phyloP scores from a whole-genome alignment of 2,329 filamentous ascomycete genomes.

The Ophiostoma himal-ulmi region DNA sequence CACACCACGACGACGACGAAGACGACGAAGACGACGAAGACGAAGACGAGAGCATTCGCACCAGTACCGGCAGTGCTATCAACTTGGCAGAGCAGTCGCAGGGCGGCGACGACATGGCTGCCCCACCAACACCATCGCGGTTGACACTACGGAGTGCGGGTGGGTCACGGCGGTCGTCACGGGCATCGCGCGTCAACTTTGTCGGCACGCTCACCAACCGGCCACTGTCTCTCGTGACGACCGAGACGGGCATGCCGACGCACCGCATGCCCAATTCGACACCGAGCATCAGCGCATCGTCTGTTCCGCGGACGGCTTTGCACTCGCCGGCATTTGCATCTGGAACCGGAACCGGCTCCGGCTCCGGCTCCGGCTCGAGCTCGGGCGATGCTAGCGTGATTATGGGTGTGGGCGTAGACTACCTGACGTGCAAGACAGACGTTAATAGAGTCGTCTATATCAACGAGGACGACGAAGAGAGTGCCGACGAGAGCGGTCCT shows the following conservation, averaged over 20 bases:
- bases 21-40: conserved; percentile 56
- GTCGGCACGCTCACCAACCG: conserved; percentile 36
- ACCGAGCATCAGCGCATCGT: conserved; percentile 19
- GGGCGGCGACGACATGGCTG: conserved; percentile 31
- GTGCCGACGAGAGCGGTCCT: conserved; percentile 21
- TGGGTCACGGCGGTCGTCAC: conserved; percentile 37
- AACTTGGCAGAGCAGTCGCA: conserved; percentile 50
- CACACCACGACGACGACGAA: conserved; percentile 52
- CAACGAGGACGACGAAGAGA: conserved; percentile 14
- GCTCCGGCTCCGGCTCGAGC: background rate
- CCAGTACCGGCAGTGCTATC: conserved; percentile 52
- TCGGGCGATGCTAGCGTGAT: background rate
- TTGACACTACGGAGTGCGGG: background rate
- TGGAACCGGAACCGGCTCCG: background rate
- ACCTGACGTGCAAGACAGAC: conserved; percentile 10
- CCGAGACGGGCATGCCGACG: conserved; percentile 36
- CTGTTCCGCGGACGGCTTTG: conserved; percentile 22
- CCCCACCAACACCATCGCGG: conserved; percentile 1
- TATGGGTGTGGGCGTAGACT: conserved; percentile 15
- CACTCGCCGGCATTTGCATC: background rate
- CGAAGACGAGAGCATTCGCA: conserved; percentile 51
- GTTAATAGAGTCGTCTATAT: background rate
- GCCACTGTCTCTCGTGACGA: conserved; percentile 29
- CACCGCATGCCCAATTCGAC: conserved; percentile 33
- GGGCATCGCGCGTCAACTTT: conserved; percentile 43